Evolutionary conservation across 805 yeast genomes (phyloP).

Genomic region (Kodamaea sagamina): DNA sequence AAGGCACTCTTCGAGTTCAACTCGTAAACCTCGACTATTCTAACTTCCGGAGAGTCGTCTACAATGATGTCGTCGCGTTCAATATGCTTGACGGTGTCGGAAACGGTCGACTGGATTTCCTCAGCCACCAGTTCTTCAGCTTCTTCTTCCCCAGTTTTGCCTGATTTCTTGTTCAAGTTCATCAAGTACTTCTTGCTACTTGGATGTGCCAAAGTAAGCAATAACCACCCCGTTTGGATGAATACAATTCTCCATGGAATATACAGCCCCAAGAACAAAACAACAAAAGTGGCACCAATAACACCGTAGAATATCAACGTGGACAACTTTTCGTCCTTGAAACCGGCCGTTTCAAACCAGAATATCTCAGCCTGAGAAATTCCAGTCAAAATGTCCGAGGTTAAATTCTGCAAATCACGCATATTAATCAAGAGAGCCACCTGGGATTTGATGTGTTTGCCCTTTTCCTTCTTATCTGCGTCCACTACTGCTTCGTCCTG

Average conservation of each 20-base stretch:
- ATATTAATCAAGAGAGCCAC: constrained; percentile 57
- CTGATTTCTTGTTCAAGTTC: constrained; percentile 6
- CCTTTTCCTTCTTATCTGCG: constrained; percentile 16
- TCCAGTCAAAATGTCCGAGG: constrained; percentile 52
- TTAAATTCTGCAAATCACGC: constrained; percentile 71
- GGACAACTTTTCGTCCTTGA: constrained; percentile 66
- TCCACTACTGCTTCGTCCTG: constrained; percentile 12
- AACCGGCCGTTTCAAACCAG: constrained; percentile 65
- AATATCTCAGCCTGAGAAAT: constrained; percentile 56
- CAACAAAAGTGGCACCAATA: constrained; percentile 32
- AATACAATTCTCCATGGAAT: constrained; percentile 68
- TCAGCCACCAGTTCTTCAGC: background rate
- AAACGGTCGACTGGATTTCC: constrained; percentile 17
- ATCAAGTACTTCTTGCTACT: constrained; percentile 35
- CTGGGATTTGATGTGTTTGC: constrained; percentile 32
- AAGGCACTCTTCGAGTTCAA: constrained; percentile 65
- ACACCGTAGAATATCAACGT: constrained; percentile 54
- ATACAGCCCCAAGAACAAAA: constrained; percentile 48
- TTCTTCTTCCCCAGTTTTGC: constrained; percentile 13
- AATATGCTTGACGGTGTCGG: constrained; percentile 32
- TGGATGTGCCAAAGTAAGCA: constrained; percentile 62
- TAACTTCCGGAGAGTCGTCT: constrained; percentile 63
- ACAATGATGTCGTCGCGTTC: constrained; percentile 58
- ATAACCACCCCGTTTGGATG: constrained; percentile 59
- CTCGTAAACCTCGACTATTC: constrained; percentile 76